A percentile compares a stretch with the other conserved stretches of the same genome.
Conservation (phyloP, 345 rosid species). For the Lepidium didymum region DNA sequence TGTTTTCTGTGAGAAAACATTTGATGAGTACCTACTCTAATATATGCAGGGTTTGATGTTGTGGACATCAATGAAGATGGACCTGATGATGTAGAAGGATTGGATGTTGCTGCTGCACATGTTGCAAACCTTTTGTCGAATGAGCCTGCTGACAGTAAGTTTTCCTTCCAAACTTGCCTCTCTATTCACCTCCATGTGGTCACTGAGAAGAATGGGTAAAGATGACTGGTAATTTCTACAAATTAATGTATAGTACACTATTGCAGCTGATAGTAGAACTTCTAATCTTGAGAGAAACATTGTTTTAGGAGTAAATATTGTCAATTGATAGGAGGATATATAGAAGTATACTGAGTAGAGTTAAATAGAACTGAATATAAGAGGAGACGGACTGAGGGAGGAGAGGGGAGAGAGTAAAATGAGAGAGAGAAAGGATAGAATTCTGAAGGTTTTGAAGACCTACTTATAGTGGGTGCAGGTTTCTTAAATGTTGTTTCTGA, state of each 20-base stretch:
- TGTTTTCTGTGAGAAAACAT: background rate
- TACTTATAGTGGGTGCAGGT: background rate
- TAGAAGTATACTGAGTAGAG: background rate
- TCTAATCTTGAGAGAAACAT: background rate
- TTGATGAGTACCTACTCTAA: background rate
- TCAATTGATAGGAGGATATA: background rate
- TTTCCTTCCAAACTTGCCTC: background rate
- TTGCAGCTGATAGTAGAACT: background rate
- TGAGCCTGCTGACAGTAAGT: slow-evolving; percentile 93
- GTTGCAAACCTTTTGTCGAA: slow-evolving; percentile 84
- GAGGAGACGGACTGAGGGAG: too few species aligned
- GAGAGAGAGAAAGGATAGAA: background rate
- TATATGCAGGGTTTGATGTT: slow-evolving; percentile 84
- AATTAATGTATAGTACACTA: background rate
- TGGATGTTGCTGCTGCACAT: slow-evolving; percentile 92
- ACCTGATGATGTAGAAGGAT: slow-evolving; percentile 77
- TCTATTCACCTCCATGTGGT: background rate
- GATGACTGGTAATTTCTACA: background rate
- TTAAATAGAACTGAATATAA: background rate
- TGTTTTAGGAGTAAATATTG: background rate
- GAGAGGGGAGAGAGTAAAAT: too few species aligned
- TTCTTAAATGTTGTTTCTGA: background rate
- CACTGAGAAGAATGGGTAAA: slow-evolving; percentile 1
- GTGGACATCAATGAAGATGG: slow-evolving; percentile 78
- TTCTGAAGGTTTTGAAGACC: background rate